phyloP scores from a whole-genome alignment of 768 basidiomycete species.

The Suillus decipiens region DNA sequence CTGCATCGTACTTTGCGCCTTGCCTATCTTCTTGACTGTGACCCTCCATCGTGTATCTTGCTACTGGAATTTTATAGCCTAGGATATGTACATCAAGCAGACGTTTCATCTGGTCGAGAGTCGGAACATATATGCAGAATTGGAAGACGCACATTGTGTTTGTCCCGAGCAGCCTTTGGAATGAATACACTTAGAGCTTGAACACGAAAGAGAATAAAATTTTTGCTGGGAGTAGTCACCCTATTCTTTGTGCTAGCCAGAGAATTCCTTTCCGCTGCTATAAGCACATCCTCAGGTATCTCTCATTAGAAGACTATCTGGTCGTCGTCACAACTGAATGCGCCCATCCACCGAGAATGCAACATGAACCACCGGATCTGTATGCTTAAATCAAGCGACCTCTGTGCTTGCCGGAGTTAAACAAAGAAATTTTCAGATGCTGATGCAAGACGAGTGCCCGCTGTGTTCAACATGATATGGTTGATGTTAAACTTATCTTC shows the following conservation, averaged over 20 bases:
- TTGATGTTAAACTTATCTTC: neutral
- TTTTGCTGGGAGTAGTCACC: neutral
- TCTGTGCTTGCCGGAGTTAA: neutral
- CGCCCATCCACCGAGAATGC: neutral
- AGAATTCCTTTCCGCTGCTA: neutral
- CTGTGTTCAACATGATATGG: neutral
- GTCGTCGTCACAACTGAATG: neutral
- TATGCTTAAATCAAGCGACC: neutral
- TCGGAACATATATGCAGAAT: neutral
- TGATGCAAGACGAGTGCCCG: neutral
- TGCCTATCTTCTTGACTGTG: no score
- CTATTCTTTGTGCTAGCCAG: neutral
- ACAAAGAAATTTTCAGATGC: neutral
- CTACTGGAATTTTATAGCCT: no score
- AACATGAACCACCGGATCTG: neutral
- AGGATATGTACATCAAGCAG: no score
- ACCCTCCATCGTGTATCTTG: no score
- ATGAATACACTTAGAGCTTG: neutral
- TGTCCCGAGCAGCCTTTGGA: neutral
- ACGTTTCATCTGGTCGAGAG: neutral
- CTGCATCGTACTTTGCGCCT: no score
- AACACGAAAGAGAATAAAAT: neutral
- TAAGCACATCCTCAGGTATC: neutral
- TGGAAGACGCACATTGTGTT: neutral
- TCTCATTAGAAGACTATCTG: neutral